Percentiles rank a stretch among this genome's conserved stretches.
Evolutionary conservation across 1,139 yeast genomes (phyloP).

Genomic region (Ogataea hybrid): DNA sequence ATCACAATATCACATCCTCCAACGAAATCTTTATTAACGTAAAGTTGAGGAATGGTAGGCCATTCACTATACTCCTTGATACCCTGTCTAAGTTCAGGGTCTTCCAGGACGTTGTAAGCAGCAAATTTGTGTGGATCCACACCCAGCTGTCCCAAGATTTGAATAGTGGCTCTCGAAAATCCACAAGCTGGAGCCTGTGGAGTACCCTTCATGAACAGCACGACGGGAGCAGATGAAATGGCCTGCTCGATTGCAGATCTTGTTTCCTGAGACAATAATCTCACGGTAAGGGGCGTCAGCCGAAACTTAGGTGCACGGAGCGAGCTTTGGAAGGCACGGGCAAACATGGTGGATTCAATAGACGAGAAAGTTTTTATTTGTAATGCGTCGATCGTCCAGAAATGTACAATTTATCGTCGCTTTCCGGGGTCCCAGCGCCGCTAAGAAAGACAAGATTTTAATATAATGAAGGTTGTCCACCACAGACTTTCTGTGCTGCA

Average conservation of each 20-base stretch:
- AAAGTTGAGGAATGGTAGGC: conserved; percentile 82
- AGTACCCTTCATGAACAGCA: conserved; percentile 93
- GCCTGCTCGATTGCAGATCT: conserved; percentile 82
- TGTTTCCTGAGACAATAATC: conserved; percentile 76
- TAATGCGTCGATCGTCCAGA: conserved; percentile 5
- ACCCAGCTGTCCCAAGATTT: conserved; percentile 92
- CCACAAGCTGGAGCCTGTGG: conserved; percentile 99
- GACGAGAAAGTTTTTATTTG: conserved; percentile 3
- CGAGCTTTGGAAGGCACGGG: conserved; percentile 1
- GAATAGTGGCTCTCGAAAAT: conserved; percentile 92
- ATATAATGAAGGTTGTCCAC: not conserved
- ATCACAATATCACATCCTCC: conserved; percentile 98
- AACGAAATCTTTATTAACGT: conserved; percentile 76
- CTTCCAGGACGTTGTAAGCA: conserved; percentile 95
- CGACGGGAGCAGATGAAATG: conserved; percentile 86
- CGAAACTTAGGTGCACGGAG: not conserved
- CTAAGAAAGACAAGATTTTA: not conserved
- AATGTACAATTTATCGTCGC: not conserved
- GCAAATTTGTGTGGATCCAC: conserved; percentile 96
- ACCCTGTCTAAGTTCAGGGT: conserved; percentile 86
- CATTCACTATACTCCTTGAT: conserved; percentile 93
- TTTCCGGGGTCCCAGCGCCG: no score
- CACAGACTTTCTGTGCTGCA: no score
- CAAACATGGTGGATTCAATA: conserved; percentile 4
- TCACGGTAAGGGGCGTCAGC: conserved; percentile 26